Percentiles rank a stretch among this genome's conserved stretches.
Conservation (phyloP, 768 basidiomycete genomes). For the Lactarius vividus region DNA sequence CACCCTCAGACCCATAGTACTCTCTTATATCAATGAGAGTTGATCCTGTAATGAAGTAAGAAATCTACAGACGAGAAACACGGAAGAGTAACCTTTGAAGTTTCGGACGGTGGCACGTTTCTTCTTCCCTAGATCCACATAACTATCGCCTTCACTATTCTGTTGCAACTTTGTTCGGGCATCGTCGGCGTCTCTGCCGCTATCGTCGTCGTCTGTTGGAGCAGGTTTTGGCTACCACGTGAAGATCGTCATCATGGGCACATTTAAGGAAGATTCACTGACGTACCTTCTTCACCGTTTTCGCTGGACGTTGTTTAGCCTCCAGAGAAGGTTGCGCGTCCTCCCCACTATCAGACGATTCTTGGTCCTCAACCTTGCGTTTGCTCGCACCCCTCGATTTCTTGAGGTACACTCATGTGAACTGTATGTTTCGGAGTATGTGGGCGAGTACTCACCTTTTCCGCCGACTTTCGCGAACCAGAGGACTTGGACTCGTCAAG, state of each 20-base stretch:
- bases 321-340: background rate
- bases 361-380: slow-evolving; percentile 8
- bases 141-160: slow-evolving; percentile 46
- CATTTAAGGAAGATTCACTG: background rate
- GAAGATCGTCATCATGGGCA: background rate
- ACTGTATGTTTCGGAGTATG: background rate
- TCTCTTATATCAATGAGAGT: slow-evolving; percentile 71
- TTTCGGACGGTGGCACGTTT: slow-evolving; percentile 56
- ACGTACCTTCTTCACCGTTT: slow-evolving; percentile 23
- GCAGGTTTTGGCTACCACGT: slow-evolving; percentile 14
- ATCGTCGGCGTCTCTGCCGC: background rate
- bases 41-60: slow-evolving; percentile 39
- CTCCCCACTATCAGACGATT: background rate
- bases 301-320: background rate
- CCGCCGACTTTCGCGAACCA: background rate
- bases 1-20: slow-evolving; percentile 52
- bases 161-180: slow-evolving; percentile 7
- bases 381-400: slow-evolving; percentile 9
- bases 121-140: slow-evolving; percentile 69
- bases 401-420: background rate
- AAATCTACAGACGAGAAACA: slow-evolving; percentile 32
- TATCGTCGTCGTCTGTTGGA: background rate
- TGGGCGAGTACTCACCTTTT: background rate
- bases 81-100: slow-evolving; percentile 42
- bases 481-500: background rate